Evolutionary conservation across 768 basidiomycete species (phyloP).

Genomic region (Suillus occidentalis): DNA sequence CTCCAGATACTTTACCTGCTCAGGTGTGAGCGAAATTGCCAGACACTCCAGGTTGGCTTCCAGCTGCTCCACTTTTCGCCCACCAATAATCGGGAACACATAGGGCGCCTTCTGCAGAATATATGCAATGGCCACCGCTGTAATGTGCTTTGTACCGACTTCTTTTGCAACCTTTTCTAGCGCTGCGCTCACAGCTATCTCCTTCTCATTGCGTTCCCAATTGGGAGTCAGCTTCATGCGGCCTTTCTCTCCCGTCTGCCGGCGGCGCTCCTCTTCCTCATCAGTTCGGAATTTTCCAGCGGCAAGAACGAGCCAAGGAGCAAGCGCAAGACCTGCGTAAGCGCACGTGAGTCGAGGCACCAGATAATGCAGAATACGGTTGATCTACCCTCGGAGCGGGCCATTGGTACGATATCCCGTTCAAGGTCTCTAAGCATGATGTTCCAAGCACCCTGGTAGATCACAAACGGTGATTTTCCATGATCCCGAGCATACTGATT

Average conservation of each 20-base stretch:
- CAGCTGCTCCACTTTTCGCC: constrained; percentile 51
- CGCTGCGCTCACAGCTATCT: constrained; percentile 36
- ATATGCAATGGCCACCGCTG: constrained; percentile 49
- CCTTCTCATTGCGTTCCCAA: constrained; percentile 41
- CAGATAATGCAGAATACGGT: constrained; percentile 25
- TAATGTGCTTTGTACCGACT: constrained; percentile 35
- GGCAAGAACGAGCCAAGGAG: constrained; percentile 43
- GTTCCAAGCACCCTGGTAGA: constrained; percentile 42
- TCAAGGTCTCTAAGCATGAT: constrained; percentile 36
- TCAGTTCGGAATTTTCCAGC: constrained; percentile 26
- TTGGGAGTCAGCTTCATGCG: constrained; percentile 10
- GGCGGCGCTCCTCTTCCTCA: constrained; percentile 24
- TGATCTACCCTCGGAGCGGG: constrained; percentile 21
- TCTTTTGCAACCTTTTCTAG: constrained; percentile 42
- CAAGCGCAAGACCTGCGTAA: constrained; percentile 33
- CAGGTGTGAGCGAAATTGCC: constrained; percentile 41
- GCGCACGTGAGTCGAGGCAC: constrained; percentile 16
- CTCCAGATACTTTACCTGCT: constrained; percentile 47
- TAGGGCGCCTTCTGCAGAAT: constrained; percentile 46
- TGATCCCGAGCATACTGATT: constrained; percentile 39
- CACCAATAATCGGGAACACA: constrained; percentile 51
- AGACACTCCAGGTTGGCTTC: constrained; percentile 50
- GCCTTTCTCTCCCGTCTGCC: constrained; percentile 26
- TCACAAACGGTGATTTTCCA: constrained; percentile 39
- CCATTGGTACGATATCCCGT: constrained; percentile 39